These are phyloP conservation scores for Trichoderma sp. DNA, from an alignment of 2,329 filamentous ascomycete species.

Conservation along the genomic window DNA sequence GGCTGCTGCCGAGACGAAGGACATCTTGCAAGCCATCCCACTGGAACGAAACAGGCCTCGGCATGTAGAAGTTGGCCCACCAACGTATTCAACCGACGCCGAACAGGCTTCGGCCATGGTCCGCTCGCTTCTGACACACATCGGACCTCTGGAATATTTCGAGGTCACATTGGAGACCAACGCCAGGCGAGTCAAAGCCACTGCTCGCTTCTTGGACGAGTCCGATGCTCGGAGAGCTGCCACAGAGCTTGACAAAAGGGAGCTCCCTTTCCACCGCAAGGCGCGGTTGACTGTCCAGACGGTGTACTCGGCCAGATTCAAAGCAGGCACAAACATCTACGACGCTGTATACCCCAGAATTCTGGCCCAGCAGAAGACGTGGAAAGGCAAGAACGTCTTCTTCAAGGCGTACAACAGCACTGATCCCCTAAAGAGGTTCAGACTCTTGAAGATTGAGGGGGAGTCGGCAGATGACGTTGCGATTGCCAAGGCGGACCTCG, in stretches of 20 bases:
- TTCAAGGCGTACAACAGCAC: slow-evolving; percentile 9
- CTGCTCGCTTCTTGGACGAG: slow-evolving; percentile 44
- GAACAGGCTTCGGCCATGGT: slow-evolving; percentile 33
- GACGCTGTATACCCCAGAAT: slow-evolving; percentile 38
- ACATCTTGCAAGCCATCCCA: slow-evolving; percentile 1
- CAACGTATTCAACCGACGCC: slow-evolving; percentile 27
- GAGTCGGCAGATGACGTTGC: neutral
- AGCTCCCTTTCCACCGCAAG: slow-evolving; percentile 37
- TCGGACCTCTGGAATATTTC: slow-evolving; percentile 43
- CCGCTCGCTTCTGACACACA: slow-evolving; percentile 36
- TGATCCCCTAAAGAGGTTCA: neutral
- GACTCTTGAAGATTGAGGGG: slow-evolving; percentile 19
- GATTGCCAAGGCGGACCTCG: slow-evolving; percentile 6
- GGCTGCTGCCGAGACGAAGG: neutral
- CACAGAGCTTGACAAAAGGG: slow-evolving; percentile 30
- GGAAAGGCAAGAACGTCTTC: slow-evolving; percentile 1
- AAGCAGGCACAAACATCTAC: slow-evolving; percentile 41
- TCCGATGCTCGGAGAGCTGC: slow-evolving; percentile 40
- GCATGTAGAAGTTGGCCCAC: neutral
- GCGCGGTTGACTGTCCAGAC: slow-evolving; percentile 43
- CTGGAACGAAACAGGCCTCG: slow-evolving; percentile 1
- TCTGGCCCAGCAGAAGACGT: slow-evolving; percentile 21
- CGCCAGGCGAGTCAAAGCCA: slow-evolving; percentile 45
- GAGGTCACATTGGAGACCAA: slow-evolving; percentile 32
- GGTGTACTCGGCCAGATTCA: slow-evolving; percentile 45